Conservation (phyloP, 78 protist species). For the Creolimax fragrantissima region DNA sequence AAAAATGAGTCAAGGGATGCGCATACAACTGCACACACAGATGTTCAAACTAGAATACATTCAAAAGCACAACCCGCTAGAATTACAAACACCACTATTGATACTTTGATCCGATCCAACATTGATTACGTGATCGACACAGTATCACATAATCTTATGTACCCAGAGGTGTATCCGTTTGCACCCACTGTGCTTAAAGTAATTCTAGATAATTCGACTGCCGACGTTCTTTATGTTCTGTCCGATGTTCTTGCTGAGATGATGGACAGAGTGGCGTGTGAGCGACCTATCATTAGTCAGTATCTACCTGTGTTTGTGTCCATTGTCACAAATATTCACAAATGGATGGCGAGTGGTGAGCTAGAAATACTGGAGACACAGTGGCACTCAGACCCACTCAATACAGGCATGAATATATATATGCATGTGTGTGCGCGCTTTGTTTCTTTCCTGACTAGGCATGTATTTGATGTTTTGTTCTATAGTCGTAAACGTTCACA, state of each 20-base stretch:
- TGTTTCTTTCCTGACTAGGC: no score
- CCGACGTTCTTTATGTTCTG: background rate
- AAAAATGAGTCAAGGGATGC: no score
- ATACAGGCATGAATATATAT: no score
- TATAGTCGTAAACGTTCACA: no score
- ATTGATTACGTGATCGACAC: background rate
- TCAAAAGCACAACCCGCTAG: background rate
- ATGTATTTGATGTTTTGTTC: no score
- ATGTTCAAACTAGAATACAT: no score
- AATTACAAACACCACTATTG: background rate
- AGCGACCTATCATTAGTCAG: background rate
- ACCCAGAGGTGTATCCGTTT: background rate
- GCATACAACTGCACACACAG: background rate
- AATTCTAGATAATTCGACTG: background rate
- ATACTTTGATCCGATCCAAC: background rate
- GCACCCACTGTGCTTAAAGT: background rate
- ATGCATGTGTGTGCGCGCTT: no score
- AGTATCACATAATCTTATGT: background rate
- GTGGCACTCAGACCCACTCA: no score
- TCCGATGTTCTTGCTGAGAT: background rate
- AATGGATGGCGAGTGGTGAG: background rate
- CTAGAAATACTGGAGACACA: no score
- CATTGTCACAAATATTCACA: background rate
- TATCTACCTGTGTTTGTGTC: background rate
- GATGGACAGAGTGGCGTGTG: background rate